These are phyloP conservation scores for Mrakia frigida DNA, from an alignment of 768 basidiomycete genomes.

Conservation along the genomic window DNA sequence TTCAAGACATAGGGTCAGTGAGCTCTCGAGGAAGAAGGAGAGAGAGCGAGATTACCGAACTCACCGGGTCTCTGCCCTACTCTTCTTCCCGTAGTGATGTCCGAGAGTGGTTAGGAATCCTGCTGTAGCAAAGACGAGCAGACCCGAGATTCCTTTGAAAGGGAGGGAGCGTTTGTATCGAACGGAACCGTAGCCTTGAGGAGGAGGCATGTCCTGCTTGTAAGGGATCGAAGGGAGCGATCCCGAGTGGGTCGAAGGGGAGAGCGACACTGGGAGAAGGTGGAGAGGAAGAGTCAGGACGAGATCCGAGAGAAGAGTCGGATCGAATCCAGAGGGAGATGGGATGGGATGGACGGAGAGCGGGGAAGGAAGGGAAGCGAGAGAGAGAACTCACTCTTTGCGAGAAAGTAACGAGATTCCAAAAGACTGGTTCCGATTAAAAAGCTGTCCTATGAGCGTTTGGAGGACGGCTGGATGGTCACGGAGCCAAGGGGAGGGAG, in stretches of 20 bases:
- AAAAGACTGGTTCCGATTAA: too few relatives aligned
- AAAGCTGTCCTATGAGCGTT: too few relatives aligned
- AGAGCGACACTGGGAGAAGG: background rate
- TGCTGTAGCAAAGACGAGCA: constrained; percentile 79
- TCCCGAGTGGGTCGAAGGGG: background rate
- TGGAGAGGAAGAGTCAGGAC: too few relatives aligned
- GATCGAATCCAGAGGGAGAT: too few relatives aligned
- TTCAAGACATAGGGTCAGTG: background rate
- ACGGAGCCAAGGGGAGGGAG: too few relatives aligned
- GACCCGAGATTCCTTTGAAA: constrained; percentile 60
- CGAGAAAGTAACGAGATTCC: too few relatives aligned
- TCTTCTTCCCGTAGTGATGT: constrained; percentile 56
- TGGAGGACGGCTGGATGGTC: too few relatives aligned
- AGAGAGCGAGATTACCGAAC: background rate
- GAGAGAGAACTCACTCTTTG: background rate
- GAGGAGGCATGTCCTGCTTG: constrained; percentile 74
- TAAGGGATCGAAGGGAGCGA: constrained; percentile 7
- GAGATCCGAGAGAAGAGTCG: too few relatives aligned
- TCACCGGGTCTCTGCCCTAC: constrained; percentile 4
- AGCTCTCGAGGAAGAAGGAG: background rate
- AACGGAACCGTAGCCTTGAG: constrained; percentile 85
- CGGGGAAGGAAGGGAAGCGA: too few relatives aligned
- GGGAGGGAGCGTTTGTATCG: constrained; percentile 96
- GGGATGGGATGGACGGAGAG: too few relatives aligned
- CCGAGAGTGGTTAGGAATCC: constrained; percentile 80